These are phyloP conservation scores for Rhizoclosmatium globosum DNA, from an alignment of 192 early-diverging fungal species.

Conservation along the genomic window DNA sequence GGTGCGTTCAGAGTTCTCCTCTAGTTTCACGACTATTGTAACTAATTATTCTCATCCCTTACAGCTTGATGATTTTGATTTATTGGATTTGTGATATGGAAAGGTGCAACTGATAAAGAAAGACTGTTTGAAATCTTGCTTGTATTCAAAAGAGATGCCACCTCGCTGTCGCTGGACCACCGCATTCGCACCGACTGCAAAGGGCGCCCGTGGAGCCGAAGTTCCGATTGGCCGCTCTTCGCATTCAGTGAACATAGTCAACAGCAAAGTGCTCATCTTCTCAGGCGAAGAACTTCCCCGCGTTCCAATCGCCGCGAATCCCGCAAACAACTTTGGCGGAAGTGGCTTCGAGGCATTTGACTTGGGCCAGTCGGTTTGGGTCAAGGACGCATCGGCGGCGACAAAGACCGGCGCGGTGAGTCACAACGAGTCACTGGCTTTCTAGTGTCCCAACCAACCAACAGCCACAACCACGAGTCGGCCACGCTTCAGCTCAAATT, in stretches of 20 bases:
- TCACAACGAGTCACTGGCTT: not conserved
- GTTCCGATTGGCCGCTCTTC: constrained; percentile 10
- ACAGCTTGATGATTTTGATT: constrained; percentile 88
- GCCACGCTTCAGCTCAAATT: constrained; percentile 15
- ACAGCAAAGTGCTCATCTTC: constrained; percentile 1
- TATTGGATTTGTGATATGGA: constrained; percentile 64
- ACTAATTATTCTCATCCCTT: not conserved
- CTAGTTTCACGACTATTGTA: not conserved
- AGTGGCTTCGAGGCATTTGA: not conserved
- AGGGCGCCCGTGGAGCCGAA: not conserved
- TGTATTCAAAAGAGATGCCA: not conserved
- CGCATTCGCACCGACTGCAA: not conserved
- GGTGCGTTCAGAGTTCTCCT: constrained; percentile 33
- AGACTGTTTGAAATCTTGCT: too few relatives aligned
- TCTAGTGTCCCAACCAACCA: not conserved
- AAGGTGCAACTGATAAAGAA: not conserved
- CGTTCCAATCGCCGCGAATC: not conserved
- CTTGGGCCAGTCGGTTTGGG: not conserved
- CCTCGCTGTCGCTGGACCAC: not conserved
- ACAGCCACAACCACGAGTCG: constrained; percentile 10
- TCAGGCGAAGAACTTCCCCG: not conserved
- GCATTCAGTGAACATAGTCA: not conserved
- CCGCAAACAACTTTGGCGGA: not conserved
- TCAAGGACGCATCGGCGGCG: not conserved
- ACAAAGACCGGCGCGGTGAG: not conserved